Evolutionary conservation across 768 basidiomycete species (phyloP).

Genomic region (Xerocomellus amylosporus): DNA sequence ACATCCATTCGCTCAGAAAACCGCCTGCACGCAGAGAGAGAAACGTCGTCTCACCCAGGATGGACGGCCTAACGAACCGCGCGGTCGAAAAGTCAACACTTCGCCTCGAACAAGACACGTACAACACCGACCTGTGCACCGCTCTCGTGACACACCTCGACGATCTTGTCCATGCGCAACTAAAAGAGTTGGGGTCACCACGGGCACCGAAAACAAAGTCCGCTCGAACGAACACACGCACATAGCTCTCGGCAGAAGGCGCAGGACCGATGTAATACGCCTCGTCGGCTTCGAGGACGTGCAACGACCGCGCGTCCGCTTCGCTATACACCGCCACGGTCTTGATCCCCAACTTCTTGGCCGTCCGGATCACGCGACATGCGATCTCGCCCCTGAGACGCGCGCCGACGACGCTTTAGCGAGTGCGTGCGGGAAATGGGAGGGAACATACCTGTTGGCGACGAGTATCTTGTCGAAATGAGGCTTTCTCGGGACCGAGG

Average conservation of each 20-base stretch:
- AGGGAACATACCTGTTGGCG: slow-evolving; percentile 63
- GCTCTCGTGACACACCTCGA: slow-evolving; percentile 74
- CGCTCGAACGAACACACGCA: slow-evolving; percentile 35
- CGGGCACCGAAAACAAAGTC: background rate
- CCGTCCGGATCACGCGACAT: slow-evolving; percentile 90
- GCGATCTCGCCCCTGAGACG: slow-evolving; percentile 84
- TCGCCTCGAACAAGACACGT: background rate
- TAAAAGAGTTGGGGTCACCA: slow-evolving; percentile 32
- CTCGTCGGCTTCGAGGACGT: slow-evolving; percentile 84
- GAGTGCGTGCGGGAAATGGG: background rate
- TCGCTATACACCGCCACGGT: slow-evolving; percentile 93
- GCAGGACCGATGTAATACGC: slow-evolving; percentile 95
- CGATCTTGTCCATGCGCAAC: slow-evolving; percentile 86
- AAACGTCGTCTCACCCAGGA: slow-evolving; percentile 59
- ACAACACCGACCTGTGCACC: slow-evolving; percentile 71
- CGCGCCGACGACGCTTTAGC: background rate
- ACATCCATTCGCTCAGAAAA: background rate
- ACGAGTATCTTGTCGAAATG: slow-evolving; percentile 91
- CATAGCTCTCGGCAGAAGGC: slow-evolving; percentile 85
- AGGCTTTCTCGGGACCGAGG: slow-evolving; percentile 35
- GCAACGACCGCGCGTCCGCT: slow-evolving; percentile 75
- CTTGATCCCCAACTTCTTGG: slow-evolving; percentile 81
- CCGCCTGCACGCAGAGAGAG: background rate
- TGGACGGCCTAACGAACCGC: slow-evolving; percentile 68
- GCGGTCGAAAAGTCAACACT: background rate